Evolutionary conservation across 768 basidiomycete genomes (phyloP).

Genomic region (Agrocybe chaxingu): DNA sequence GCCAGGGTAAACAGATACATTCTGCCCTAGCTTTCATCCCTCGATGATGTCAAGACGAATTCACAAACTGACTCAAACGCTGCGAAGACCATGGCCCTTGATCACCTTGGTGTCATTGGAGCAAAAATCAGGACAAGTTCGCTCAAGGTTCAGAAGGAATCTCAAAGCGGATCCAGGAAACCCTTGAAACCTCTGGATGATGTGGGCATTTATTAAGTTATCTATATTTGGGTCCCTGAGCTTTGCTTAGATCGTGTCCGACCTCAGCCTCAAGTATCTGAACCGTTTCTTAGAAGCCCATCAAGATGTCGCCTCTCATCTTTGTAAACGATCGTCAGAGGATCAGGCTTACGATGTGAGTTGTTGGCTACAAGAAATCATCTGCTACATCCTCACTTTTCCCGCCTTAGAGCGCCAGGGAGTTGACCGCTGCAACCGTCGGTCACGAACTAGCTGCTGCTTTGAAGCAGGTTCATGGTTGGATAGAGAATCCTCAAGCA

Average conservation of each 20-base stretch:
- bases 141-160: slow-evolving; percentile 40
- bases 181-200: slow-evolving; percentile 67
- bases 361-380: background rate
- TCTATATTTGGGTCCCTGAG: background rate
- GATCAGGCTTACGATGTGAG: slow-evolving; percentile 81
- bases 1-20: background rate
- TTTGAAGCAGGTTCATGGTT: slow-evolving; percentile 53
- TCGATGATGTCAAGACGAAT: slow-evolving; percentile 78
- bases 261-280: slow-evolving; percentile 46
- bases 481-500: slow-evolving; percentile 43
- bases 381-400: background rate
- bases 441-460: slow-evolving; percentile 80
- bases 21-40: slow-evolving; percentile 59
- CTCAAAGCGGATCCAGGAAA: slow-evolving; percentile 28
- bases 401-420: slow-evolving; percentile 67
- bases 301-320: slow-evolving; percentile 60
- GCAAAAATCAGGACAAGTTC: slow-evolving; percentile 68
- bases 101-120: slow-evolving; percentile 92
- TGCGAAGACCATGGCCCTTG: slow-evolving; percentile 84
- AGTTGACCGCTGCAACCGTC: slow-evolving; percentile 75
- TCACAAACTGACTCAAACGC: slow-evolving; percentile 74
- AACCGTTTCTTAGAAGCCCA: slow-evolving; percentile 61
- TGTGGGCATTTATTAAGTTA: slow-evolving; percentile 32
- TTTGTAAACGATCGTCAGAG: slow-evolving; percentile 68
- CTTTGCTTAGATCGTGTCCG: slow-evolving; percentile 47